phyloP scores from a whole-genome alignment of 2,329 filamentous ascomycete species.

The Arachnopeziza araneosa region DNA sequence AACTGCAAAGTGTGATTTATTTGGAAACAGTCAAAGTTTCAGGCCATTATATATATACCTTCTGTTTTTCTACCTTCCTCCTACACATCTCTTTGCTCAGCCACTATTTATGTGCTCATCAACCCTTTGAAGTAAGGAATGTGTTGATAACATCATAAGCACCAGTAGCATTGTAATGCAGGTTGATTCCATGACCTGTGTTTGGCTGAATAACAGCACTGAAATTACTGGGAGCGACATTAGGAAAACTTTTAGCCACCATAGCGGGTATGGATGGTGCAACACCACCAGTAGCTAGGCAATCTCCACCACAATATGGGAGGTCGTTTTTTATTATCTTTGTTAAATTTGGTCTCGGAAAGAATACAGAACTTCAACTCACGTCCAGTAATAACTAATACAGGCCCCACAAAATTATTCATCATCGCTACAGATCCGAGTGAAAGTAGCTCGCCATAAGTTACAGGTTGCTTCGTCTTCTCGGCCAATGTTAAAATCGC shows the following conservation, averaged over 20 bases:
- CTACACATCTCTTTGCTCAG: too few relatives aligned
- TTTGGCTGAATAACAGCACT: slow-evolving; percentile 48
- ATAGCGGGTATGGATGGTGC: slow-evolving; percentile 24
- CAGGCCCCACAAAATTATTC: slow-evolving; percentile 46
- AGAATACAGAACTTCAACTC: slow-evolving; percentile 11
- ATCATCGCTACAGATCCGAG: slow-evolving; percentile 36
- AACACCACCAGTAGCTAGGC: slow-evolving; percentile 38
- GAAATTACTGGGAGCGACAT: slow-evolving; percentile 41
- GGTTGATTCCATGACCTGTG: slow-evolving; percentile 47
- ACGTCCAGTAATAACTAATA: slow-evolving; percentile 54
- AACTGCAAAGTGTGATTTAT: too few relatives aligned
- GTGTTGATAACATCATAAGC: slow-evolving; percentile 35
- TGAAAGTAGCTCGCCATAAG: slow-evolving; percentile 54
- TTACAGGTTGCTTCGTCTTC: slow-evolving; percentile 48
- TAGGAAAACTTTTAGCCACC: slow-evolving; percentile 26
- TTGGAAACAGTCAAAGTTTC: too few relatives aligned
- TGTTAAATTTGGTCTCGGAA: neutral
- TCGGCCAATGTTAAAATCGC: slow-evolving; percentile 42
- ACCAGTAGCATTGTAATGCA: slow-evolving; percentile 29
- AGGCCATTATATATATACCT: too few relatives aligned
- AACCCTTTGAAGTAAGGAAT: slow-evolving; percentile 25
- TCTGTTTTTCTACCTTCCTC: too few relatives aligned
- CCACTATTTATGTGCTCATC: too few relatives aligned
- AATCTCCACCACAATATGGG: slow-evolving; percentile 59
- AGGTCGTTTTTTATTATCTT: slow-evolving; percentile 33